Base-by-base conservation (phyloP, 345 rosid species). In the Arabidopsis suecica region DNA sequence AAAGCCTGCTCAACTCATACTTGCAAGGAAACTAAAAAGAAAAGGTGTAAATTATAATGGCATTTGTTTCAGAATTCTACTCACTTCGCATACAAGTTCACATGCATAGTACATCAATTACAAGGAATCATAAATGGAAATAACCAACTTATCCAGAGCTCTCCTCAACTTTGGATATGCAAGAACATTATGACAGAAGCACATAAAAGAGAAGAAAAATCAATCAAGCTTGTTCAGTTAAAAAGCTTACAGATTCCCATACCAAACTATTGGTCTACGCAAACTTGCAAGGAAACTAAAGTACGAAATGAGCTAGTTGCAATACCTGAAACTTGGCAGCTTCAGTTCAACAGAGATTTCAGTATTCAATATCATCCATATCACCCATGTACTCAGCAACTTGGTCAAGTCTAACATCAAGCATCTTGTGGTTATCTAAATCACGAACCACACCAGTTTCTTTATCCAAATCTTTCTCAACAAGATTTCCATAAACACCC, bases 351-450 rank as follows among this genome's bases (percentile, higher is more conserved):
- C 58, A 63, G 13, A 78, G 58, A 81, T 42, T 48, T 77, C 78
- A 86, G 55, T 86, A 84, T 32, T 85, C 84, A 38, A 85, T 60
- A 50, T 80, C 62, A 70, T 80, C 78, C 1, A 90, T 91, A 88
- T 90, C 93, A 36, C 91, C 97, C 20, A 80, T 59, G 53, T 85
- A 94, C 88, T 89, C 95, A 1, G 96, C 97, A 75, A 94, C 80
- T 79, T 94, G 96, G 16, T 90, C 97, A 3, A 94, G 96, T 55
- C 77, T 83, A 42, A 91, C 89, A 61, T 83, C 76, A 67, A 88
- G 64, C 87, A 88, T 69, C 68, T 85, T 83, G 38, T 84, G 90
- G 49, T 82, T 87, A 54, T 86, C 91, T 51, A 83, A 83, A 75
- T 90, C 90, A 25, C 86, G 80, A 50, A 94, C 91, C 36, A 94